Percentiles rank a stretch among this genome's conserved stretches.
Evolutionary conservation across 257 asterid genomes (phyloP).

Genomic region (Fraxinus quadrangulata): DNA sequence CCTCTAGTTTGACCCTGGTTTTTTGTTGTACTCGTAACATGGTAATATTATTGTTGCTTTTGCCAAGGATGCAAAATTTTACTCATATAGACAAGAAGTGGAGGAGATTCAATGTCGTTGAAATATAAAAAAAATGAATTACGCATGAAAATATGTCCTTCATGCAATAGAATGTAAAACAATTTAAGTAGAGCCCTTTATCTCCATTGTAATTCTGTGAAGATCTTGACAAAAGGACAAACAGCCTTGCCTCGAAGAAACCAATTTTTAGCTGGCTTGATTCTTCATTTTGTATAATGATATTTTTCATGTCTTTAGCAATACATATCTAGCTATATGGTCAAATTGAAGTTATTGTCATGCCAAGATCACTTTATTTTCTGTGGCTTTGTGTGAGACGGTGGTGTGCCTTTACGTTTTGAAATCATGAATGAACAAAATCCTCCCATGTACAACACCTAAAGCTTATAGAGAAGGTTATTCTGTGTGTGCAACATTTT

Average conservation of each 20-base stretch:
- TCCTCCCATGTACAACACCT: background rate
- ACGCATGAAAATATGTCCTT: background rate
- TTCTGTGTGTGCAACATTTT: background rate
- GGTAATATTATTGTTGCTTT: conserved; percentile 7
- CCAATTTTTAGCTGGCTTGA: background rate
- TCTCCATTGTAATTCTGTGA: background rate
- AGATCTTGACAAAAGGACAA: conserved; percentile 11
- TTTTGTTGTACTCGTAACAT: conserved; percentile 5
- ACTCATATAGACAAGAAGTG: background rate
- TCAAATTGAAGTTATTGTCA: background rate
- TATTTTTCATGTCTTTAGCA: background rate
- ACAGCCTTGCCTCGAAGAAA: background rate
- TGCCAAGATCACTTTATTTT: conserved; percentile 5
- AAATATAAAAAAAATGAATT: background rate
- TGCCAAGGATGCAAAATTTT: background rate
- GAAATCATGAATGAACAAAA: background rate
- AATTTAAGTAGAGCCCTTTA: background rate
- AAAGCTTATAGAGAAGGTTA: background rate
- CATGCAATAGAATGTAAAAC: background rate
- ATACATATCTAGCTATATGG: background rate
- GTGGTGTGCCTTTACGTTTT: background rate
- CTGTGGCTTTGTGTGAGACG: background rate
- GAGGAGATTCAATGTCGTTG: background rate
- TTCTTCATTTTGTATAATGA: background rate
- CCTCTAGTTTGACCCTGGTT: background rate